These are phyloP conservation scores for Picochlorum sp. DNA, from an alignment of 139 green algal genomes.

Conservation along the genomic window DNA sequence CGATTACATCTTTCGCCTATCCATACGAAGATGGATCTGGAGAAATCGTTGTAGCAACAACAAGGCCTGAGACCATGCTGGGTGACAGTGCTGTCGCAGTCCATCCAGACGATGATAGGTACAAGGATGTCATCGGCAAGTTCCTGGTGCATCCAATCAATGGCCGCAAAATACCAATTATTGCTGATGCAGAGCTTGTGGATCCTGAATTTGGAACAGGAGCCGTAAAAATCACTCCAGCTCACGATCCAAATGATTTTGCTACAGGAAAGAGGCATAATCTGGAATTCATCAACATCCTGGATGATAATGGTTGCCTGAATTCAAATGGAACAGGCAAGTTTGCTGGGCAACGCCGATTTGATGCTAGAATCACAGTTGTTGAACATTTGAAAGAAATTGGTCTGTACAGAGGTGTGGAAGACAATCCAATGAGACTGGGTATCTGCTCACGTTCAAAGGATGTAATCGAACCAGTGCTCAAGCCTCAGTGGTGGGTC, in stretches of 20 bases:
- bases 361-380: constrained; percentile 74
- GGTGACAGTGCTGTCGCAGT: constrained; percentile 92
- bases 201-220: constrained; percentile 92
- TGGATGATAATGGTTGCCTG: constrained; percentile 85
- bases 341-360: constrained; percentile 86
- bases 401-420: constrained; percentile 69
- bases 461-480: constrained; percentile 98
- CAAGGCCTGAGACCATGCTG: constrained; percentile 89
- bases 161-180: constrained; percentile 82
- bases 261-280: constrained; percentile 72
- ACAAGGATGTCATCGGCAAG: constrained; percentile 73
- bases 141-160: constrained; percentile 78
- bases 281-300: constrained; percentile 91
- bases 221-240: constrained; percentile 92
- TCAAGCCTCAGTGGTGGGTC: constrained; percentile 96
- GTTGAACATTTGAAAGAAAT: constrained; percentile 73
- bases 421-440: constrained; percentile 90
- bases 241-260: constrained; percentile 97
- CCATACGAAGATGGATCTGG: constrained; percentile 67
- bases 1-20: constrained; percentile 92
- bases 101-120: constrained; percentile 86
- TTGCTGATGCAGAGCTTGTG: constrained; percentile 87
- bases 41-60: constrained; percentile 86
- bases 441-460: constrained; percentile 82
- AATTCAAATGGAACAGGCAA: constrained; percentile 58